Evolutionary conservation across 441 rosid genomes (phyloP), one percentile per base, ranked within the genome.

Genomic region (Mallotus japonicus): DNA sequence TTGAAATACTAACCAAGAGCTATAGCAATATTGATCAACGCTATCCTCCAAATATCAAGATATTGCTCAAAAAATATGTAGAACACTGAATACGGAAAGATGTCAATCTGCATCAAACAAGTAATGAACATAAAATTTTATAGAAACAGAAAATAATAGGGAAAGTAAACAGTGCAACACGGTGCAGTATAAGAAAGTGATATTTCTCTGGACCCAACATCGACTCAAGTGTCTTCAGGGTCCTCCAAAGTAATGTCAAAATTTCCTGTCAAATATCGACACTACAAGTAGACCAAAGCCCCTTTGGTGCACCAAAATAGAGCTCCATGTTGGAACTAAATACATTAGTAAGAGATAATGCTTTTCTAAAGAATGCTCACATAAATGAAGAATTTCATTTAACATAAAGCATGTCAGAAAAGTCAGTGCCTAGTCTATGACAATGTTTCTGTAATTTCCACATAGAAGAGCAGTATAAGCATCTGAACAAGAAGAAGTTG

Each of bases 11-110:
- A 72, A 94, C 98, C 95, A 57, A 94, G 84, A 24, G 98, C 98
- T 76, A 94, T 83, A 49, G 96, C 85, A 74, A 94, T 90, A 82
- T 89, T 92, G 87, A 88, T 85, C 79, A 94, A 73, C 51, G 98
- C 97, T 19, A 88, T 86, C 89, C 76, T 94, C 98, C 98, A 94
- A 82, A 94, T 94, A 79, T 90, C 87, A 67, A 94, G 96, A 80
- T 94, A 94, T 80, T 94, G 98, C 88, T 94, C 98, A 73, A 94
- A 94, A 87, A 89, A 94, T 91, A 94, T 90, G 80, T 94, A 94
- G 78, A 94, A 94, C 67, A 94, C 98, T 2, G 98, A 94, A 77
- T 94, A 94, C 37, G 98, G 98, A 82, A 90, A 94, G 77, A 92
- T 86, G 74, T 92, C 90, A 72, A 94, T 90, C 98, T 94, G 95